These are phyloP conservation scores for Xylaria bambusicola DNA, from an alignment of 495 filamentous ascomycete genomes.

Conservation along the genomic window DNA sequence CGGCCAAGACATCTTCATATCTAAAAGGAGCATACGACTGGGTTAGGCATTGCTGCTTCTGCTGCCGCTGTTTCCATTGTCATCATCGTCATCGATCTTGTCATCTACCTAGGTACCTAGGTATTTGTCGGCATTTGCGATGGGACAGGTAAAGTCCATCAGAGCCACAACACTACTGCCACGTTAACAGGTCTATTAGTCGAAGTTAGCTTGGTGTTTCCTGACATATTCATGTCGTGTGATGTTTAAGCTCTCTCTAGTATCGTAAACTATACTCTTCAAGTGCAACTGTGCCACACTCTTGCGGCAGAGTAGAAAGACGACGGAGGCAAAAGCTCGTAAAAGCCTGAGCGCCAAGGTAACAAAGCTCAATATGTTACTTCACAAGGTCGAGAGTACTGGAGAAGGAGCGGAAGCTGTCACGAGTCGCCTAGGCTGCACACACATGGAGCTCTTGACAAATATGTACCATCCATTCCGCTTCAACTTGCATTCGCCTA, in stretches of 20 bases:
- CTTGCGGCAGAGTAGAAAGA: slow-evolving; percentile 1
- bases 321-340: background rate
- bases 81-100: background rate
- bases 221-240: slow-evolving; percentile 8
- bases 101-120: background rate
- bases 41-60: background rate
- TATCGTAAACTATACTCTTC: background rate
- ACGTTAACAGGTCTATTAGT: slow-evolving; percentile 6
- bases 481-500: background rate
- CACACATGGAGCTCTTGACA: background rate
- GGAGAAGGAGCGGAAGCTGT: background rate
- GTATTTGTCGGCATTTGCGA: no score
- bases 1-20: background rate
- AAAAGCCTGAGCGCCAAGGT: background rate
- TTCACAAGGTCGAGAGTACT: background rate
- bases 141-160: background rate
- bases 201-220: background rate
- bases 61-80: background rate
- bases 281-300: slow-evolving; percentile 7
- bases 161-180: slow-evolving; percentile 3
- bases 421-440: background rate
- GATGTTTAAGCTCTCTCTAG: background rate
- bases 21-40: background rate
- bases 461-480: background rate
- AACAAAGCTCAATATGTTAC: background rate